Evolutionary conservation across 768 basidiomycete species (phyloP), one percentile per base, ranked within the genome.

Genomic region (Ramaria sp.): DNA sequence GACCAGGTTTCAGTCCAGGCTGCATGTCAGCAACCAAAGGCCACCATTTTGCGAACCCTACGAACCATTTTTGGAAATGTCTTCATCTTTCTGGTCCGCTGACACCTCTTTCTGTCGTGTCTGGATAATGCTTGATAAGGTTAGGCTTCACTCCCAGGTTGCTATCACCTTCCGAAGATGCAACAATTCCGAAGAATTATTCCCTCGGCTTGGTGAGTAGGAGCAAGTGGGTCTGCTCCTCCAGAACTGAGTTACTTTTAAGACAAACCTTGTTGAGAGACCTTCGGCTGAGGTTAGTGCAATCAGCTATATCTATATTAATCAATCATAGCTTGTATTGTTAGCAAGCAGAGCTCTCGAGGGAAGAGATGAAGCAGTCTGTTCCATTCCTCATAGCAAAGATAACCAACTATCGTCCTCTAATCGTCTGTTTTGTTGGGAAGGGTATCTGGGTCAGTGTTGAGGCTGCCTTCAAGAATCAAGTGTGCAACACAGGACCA

Each of bases 61-160:
- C 81, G 2, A 92, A 93, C 61, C 87, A 89, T 58, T 91, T 91
- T 65, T 91, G 85, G 85, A 70, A 67, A 42, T 85, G 85, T 56
- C 70, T 93, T 0, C 71, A 85, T 59, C 71, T 71, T 41, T 81
- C 85, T 43, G 83, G 88, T 79, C 59, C 30, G 63, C 16, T 27
- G 18, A 16, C 15, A 27, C 7, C 24, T 1, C 37, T 37, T 28
- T 53, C 15, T 27, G 39, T 50, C 7, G 15, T 37, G 34, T 24
- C 32, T 3, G 27, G 13, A 24, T 5, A 41, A 41, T 39, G n/a
- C n/a, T 1, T 52, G 20, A n/a, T 3, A 37, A n/a, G 12, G 18
- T 15, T 32, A 85, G 85, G 81, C 3, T 69, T 89, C 36, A 88
- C 84, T 0, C 62, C 74, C 0, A 61, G 70, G 3, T 68, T 75